Base-by-base conservation (phyloP, 345 rosid species). In the Balakata baccata region DNA sequence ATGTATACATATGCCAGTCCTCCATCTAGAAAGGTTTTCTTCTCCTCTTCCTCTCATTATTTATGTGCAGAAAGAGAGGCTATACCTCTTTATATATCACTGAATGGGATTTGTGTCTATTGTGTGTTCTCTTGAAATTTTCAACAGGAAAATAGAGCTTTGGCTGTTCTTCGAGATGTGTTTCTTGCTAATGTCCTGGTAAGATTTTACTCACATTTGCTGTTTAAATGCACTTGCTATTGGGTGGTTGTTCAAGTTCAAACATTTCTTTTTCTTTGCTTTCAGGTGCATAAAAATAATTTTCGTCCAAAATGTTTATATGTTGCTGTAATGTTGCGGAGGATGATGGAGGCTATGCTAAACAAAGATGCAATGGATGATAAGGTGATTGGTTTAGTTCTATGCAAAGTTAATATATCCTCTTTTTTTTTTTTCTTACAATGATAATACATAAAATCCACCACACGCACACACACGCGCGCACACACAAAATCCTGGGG, bases 301-400 rank as follows among this genome's bases (percentile, higher is more conserved):
- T 89, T 89, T 75, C 97, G 86, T 56, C 97, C 87, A 69, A 94
- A 94, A 84, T 90, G 98, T 81, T 79, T 90, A 62, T 94, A 94
- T 85, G 98, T 90, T 76, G 97, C 89, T 54, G 98, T 94, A 56
- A 94, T 94, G 98, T 74, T 94, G 78, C 87, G 98, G 80, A 87
- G 98, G 75, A 88, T 94, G 88, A 80, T 94, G 89, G 98, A 94
- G 77, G 97, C 98, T 75, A 82, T 92, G 78, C 78, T 92, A 70
- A 94, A 92, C 78, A 94, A 94, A 82, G 98, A 94, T 86, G 90
- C 98, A 0, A 84, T 94, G 92, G 98, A 94, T 92, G 98, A 94
- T 86, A 94, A 92, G 97, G 98, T 92, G 84, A 61, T 39, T 52
- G 57, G 56, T 43, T 71, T 70, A 7, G 16, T 18, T 34, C 20